Conservation (phyloP, 106 monocot genomes). For the Cymbidium sinense region DNA sequence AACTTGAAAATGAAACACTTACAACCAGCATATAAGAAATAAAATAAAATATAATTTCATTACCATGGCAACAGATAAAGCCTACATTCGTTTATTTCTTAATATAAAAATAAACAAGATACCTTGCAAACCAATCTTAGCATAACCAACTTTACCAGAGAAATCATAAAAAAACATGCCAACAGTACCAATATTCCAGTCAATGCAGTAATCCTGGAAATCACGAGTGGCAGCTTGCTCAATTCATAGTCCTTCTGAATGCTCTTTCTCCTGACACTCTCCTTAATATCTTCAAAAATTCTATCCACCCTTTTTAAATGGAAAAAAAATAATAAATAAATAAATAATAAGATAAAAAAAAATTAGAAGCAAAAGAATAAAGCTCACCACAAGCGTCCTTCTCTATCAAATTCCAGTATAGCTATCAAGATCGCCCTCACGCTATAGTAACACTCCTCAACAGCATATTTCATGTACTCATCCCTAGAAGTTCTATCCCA, state of each 20-base stretch:
- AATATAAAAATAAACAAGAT: not conserved
- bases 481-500: conserved; percentile 85
- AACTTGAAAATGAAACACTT: not conserved
- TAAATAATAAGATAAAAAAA: not conserved
- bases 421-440: conserved; percentile 48
- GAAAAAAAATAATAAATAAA: not conserved
- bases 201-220: conserved; percentile 68
- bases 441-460: conserved; percentile 65
- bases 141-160: not conserved
- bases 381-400: conserved; percentile 66
- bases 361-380: conserved; percentile 2
- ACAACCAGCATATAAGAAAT: not conserved
- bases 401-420: conserved; percentile 45
- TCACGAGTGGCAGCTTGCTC: conserved; percentile 59
- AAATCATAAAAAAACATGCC: not conserved
- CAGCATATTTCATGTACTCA: conserved; percentile 94
- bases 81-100: not conserved
- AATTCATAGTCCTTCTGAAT: conserved; percentile 43
- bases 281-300: conserved; percentile 46
- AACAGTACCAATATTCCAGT: conserved; percentile 69
- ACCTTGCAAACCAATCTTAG: not conserved
- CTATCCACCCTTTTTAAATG: conserved; percentile 55
- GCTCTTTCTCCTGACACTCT: conserved; percentile 32
- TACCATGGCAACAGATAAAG: not conserved
- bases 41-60: not conserved